A percentile compares a stretch with the other conserved stretches of the same genome.
phyloP scores from a whole-genome alignment of 2,329 filamentous ascomycete species.

The Epicoccum nigrum region DNA sequence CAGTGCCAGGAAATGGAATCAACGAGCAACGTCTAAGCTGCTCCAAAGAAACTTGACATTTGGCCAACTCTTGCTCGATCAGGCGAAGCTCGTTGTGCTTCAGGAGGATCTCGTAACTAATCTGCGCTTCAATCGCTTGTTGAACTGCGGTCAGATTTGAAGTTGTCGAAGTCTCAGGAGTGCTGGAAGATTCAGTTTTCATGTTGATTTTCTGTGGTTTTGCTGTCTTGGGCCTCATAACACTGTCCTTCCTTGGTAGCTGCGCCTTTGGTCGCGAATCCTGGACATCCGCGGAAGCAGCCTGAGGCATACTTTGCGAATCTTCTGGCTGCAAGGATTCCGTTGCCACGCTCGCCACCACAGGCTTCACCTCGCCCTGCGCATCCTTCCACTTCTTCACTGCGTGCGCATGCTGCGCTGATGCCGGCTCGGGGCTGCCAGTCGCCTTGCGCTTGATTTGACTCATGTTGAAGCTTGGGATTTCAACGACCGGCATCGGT shows the following conservation, averaged over 20 bases:
- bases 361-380: constrained; percentile 41
- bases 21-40: constrained; percentile 91
- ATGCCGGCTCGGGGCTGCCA: constrained; percentile 53
- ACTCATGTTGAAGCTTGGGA: constrained; percentile 50
- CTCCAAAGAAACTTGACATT: constrained; percentile 91
- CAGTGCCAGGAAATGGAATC: constrained; percentile 82
- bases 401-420: constrained; percentile 40
- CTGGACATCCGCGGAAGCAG: constrained; percentile 29
- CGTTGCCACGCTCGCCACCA: constrained; percentile 22
- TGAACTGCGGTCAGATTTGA: constrained; percentile 59
- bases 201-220: constrained; percentile 30
- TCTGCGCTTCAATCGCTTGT: constrained; percentile 81
- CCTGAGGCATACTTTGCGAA: constrained; percentile 22
- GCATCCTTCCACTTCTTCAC: constrained; percentile 49
- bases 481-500: constrained; percentile 53
- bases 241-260: constrained; percentile 38
- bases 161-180: constrained; percentile 33
- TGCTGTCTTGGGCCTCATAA: constrained; percentile 36
- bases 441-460: constrained; percentile 66
- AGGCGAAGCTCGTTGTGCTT: constrained; percentile 94
- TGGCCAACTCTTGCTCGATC: constrained; percentile 94
- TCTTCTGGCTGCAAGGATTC: constrained; percentile 23
- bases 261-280: constrained; percentile 38
- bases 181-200: constrained; percentile 32
- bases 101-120: constrained; percentile 87